Base-by-base conservation (phyloP, 176 grass and related monocot genomes). In the Triticum urartu region DNA sequence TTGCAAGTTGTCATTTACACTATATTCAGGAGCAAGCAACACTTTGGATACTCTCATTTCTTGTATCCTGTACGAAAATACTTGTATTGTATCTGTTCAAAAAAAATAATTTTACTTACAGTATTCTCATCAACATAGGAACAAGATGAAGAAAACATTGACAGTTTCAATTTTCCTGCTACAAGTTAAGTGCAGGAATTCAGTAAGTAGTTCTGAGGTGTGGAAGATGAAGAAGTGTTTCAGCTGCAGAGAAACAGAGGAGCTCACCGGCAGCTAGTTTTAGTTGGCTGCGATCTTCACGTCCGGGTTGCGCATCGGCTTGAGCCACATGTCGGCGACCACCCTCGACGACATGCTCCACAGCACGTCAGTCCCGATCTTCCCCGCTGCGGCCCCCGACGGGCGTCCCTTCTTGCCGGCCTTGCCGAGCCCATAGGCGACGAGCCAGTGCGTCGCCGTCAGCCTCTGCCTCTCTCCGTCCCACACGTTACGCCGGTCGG, bases 251-350 rank as follows among this genome's bases (percentile, higher is more conserved):
- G 15, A 47, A 40, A 13, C 22, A 11, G 21, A 59, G 20, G 10
- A 9, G 43, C 33, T 64, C 43, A 78, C 5, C 79, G 64, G 84
- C 71, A 18, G 33, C 82, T 87, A 85, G n/a, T 65, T 84, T 78
- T 87, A 85, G n/a, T 65, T 84, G 26, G 64, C 25, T 87, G 35
- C 3, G 20, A 99, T n/a, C 87, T 87, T 99, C 72, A 99, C 94
- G 68, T 96, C 92, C 9, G 97, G 94, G 85, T 99, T 99, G 68
- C 97, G 89, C 84, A 91, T 81, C 40, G 94, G 85, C 81, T 86
- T 96, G 30, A 99, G 92, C 97, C 97, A 99, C 92, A 99, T 99
- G 52, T 94, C 97, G 30, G 97, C 97, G 90, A 99, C 92, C 63
- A 99, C 80, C 67, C 94, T 89, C 60, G 97, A 94, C 78, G 97